phyloP scores from a whole-genome alignment of 148 eudicot genomes.

The Nyssa sinensis region DNA sequence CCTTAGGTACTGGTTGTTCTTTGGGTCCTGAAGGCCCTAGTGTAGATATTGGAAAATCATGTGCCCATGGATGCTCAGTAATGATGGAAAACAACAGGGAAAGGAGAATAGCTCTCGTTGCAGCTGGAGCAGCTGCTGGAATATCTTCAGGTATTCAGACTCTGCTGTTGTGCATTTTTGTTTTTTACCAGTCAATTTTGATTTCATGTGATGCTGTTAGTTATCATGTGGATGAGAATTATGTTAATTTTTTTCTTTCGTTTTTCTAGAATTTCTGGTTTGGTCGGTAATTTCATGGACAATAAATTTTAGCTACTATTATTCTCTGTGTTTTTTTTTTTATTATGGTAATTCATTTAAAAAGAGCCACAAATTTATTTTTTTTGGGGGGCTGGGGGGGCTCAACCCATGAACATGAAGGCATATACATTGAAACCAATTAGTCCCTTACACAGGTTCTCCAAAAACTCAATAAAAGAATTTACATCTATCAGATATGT shows the following conservation, averaged over 20 bases:
- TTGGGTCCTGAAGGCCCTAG: slow-evolving; percentile 99
- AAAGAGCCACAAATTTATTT: no score
- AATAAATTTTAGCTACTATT: neutral
- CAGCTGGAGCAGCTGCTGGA: slow-evolving; percentile 99
- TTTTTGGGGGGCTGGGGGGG: no score
- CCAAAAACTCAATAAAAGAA: no score
- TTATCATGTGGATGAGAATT: neutral
- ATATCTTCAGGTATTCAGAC: slow-evolving; percentile 71
- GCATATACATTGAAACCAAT: no score
- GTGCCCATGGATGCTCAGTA: slow-evolving; percentile 83
- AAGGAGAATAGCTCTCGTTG: slow-evolving; percentile 92
- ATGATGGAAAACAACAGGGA: slow-evolving; percentile 88
- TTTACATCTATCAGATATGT: no score
- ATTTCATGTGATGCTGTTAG: neutral
- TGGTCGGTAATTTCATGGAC: neutral
- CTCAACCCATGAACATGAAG: no score
- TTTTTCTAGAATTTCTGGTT: neutral
- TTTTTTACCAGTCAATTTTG: neutral
- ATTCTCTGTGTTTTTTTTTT: neutral
- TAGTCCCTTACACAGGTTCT: no score
- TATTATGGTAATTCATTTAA: no score
- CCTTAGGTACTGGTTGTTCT: slow-evolving; percentile 92
- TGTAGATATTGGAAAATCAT: slow-evolving; percentile 96
- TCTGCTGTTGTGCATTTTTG: neutral
- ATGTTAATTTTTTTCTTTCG: neutral